Evolutionary conservation across 108 stramenopile species (phyloP), one percentile per base, ranked within the genome.

Genomic region (Poteriospumella lacustris): DNA sequence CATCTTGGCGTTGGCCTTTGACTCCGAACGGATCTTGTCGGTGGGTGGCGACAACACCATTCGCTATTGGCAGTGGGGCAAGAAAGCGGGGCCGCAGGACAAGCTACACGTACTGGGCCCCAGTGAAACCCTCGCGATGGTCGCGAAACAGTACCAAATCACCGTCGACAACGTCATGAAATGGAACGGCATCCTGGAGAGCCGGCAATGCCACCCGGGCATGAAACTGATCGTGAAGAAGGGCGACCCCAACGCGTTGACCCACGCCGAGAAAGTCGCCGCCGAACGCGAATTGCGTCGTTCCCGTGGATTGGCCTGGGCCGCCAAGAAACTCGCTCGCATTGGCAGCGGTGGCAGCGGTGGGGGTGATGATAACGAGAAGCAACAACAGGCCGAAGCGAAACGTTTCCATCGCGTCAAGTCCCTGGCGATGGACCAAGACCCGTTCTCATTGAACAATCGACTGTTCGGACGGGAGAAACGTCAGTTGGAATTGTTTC

Each of bases 1-100:
- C 2, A 80, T 91, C 0, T 59, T 82, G 39, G 82, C 79, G 0
- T 58, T 89, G 1, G 85, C 86, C 31, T 91, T 91, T 44, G 90
- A 91, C 73, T 73, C 79, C 36, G 77, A 26, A 2, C 58, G 77
- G 59, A 90, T 91, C 40, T 38, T 90, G 5, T 85, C 84, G 68
- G 69, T 79, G 0, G 70, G 82, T 44, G 68, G 68, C 52, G 86
- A 87, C 82, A 82, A 60, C 24, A 80, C 84, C 12, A 68, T 86
- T 31, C 58, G 86, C 39, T 79, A 84, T 44, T 86, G 86, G 86
- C 59, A 76, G 29, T 85, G 86, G 44, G 47, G 70, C 31, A 73
- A 64, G 36, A 26, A 64, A 3, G 9, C 12, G 26, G 12, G 19
- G 9, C 70, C 70, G 9, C 19, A 3, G 5, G 70, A 73, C 24